Base-by-base conservation (phyloP, 768 basidiomycete genomes). In the Auriculariales sp. region DNA sequence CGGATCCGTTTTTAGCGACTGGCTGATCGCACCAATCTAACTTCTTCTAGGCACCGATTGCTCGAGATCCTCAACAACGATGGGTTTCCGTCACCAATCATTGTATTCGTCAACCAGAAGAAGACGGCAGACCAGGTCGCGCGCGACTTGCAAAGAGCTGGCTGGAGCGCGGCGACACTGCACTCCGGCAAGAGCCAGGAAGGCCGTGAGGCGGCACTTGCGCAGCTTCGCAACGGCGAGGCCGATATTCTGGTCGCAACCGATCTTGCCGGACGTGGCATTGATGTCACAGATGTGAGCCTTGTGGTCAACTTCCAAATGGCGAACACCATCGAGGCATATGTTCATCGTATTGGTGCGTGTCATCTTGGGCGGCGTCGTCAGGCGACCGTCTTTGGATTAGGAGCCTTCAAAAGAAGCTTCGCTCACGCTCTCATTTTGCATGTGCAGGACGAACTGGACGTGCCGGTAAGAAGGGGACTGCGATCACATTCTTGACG, bases 31-130 rank as follows among this genome's bases (percentile, higher is more conserved):
- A 36, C 10, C 2, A 19, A n/a, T n/a, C n/a, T n/a, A 5, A 15
- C 17, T 15, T 7, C 45, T 44, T 54, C 15, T 59, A 95, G 91
- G 65, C 78, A 83, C 54, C 76, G 79, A 44, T 63, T 98, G 61
- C 68, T 95, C 59, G 94, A 98, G 61, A 89, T 98, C 55, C 80
- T 99, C 65, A 90, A 93, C 70, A 83, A 81, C 54, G 83, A 80
- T 34, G 71, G 75, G 53, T 90, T 79, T 63, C 65, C 79, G 30
- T 78, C 95, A 15, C 95, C 95, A 3, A 98, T 99, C 57, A 99
- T 99, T 55, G 87, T 92, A 17, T 99, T 98, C 67, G 93, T 97
- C 71, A 98, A 98, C 64, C 93, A 98, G 66, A 99, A 99, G 74
- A 95, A 97, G 74, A 94, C 91, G 11, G 94, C 93, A 47, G 95